Evolutionary conservation across 1,139 yeast genomes (phyloP).

Genomic region (Meyerozyma smithsonii): DNA sequence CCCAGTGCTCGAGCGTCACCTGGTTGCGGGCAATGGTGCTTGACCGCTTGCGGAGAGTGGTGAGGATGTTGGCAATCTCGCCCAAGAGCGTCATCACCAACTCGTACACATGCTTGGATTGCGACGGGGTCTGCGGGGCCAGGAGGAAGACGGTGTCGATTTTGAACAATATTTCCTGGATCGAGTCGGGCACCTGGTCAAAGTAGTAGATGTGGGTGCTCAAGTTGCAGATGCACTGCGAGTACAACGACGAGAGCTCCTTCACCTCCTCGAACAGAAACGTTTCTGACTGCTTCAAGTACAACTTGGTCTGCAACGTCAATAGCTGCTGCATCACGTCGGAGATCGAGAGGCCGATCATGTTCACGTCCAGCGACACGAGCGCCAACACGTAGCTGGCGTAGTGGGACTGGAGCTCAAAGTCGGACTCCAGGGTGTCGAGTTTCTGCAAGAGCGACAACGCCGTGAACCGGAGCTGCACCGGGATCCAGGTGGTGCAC

Average conservation of each 20-base stretch:
- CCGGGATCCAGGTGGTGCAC: conserved; percentile 79
- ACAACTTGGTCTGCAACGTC: conserved; percentile 49
- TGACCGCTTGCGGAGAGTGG: conserved; percentile 24
- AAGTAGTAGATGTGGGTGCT: conserved; percentile 72
- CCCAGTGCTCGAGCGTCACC: conserved; percentile 43
- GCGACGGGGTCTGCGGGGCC: conserved; percentile 11
- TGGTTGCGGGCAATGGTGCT: conserved; percentile 36
- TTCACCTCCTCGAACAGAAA: conserved; percentile 19
- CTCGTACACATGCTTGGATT: conserved; percentile 15
- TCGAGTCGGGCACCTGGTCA: conserved; percentile 76
- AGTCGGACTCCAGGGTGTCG: conserved; percentile 18
- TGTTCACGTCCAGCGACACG: conserved; percentile 72
- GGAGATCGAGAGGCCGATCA: conserved; percentile 86
- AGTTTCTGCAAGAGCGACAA: conserved; percentile 42
- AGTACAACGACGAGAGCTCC: conserved; percentile 27
- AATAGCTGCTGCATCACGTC: conserved; percentile 69
- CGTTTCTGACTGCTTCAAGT: conserved; percentile 23
- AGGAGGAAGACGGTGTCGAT: conserved; percentile 30
- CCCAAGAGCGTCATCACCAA: conserved; percentile 29
- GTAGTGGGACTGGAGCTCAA: conserved; percentile 41
- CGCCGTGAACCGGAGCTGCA: conserved; percentile 75
- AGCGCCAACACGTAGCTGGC: conserved; percentile 59
- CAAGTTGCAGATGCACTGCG: conserved; percentile 54
- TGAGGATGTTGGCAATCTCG: conserved; percentile 31
- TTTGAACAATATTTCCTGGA: conserved; percentile 49